These are phyloP conservation scores for Fagopyrum tataricum DNA, from an alignment of 148 eudicot species.

Conservation along the genomic window DNA sequence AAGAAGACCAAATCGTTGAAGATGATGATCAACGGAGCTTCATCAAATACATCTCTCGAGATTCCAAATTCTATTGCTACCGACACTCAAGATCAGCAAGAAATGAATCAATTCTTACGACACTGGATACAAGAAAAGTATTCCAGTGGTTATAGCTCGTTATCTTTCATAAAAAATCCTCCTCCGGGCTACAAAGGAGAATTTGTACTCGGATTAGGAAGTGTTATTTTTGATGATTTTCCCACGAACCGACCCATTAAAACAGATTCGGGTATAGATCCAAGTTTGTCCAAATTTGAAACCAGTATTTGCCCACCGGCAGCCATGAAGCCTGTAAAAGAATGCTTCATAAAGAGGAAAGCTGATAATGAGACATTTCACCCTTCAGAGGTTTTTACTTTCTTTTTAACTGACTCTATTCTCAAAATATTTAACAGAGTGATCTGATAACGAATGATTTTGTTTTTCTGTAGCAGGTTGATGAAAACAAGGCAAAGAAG, in stretches of 20 bases:
- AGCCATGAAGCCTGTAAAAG: conserved; percentile 17
- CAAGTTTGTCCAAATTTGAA: conserved; percentile 3
- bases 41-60: conserved; percentile 21
- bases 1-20: not conserved
- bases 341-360: conserved; percentile 77
- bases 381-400: conserved; percentile 36
- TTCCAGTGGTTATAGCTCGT: not conserved
- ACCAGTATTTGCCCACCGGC: conserved; percentile 48
- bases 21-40: conserved; percentile 7
- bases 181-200: conserved; percentile 3
- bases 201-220: not conserved
- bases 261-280: conserved; percentile 42
- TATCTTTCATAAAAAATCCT: conserved; percentile 10
- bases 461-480: conserved; percentile 26
- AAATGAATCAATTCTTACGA: conserved; percentile 11
- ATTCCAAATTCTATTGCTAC: conserved; percentile 37
- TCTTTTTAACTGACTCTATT: not conserved
- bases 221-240: conserved; percentile 14
- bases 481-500: conserved; percentile 38
- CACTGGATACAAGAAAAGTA: conserved; percentile 18
- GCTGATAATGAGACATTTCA: conserved; percentile 35
- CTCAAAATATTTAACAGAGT: too few relatives aligned
- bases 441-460: too few relatives aligned
- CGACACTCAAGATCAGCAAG: conserved; percentile 30
- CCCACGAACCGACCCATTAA: conserved; percentile 32